Evolutionary conservation across 352 stramenopile species (phyloP), one percentile per base, ranked within the genome.

Genomic region (Globisporangium acanthophoron): DNA sequence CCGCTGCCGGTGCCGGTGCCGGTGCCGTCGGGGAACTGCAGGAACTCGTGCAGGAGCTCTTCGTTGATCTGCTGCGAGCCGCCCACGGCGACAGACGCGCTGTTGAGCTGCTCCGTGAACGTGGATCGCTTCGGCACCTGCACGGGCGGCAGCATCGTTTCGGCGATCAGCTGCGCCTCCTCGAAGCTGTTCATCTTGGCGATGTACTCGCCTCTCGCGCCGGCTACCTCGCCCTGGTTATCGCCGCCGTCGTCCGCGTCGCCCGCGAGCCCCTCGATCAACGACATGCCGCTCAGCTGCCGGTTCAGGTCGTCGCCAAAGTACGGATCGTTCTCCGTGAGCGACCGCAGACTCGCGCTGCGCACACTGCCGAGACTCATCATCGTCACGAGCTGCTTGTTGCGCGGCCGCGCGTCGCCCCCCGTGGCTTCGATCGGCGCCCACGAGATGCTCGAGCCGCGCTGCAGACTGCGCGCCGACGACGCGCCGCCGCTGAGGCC

Each of bases 291-390:
- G 43, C 76, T 86, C 1, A 84, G 54, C 21, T 70, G 71, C n/a
- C 66, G 65, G 2, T 70, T 78, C 48, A 86, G 69, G 21, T 70
- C 67, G 39, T 78, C 73, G 35, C 76, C 78, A 70, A 74, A 86
- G 2, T 82, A 74, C 9, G 76, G 74, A 37, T 80, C 69, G 7
- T 78, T 62, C n/a, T 72, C 71, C 6, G 74, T 78, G 31, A 86
- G 64, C 29, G 72, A 81, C 15, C 76, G 76, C 7, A 86, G 56
- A 63, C 76, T 86, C 41, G 62, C 70, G 29, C 72, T 82, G 52
- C 71, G 77, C 0, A 74, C 75, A 48, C 77, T 75, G 12, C 76
- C 76, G 13, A 86, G 69, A 66, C 76, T 86, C 65, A 86, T 59
- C 74, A 86, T 82, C 37, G 72, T 70, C 20, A 66, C 64, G 1